These are phyloP conservation scores for Cladophialophora psammophila DNA, from an alignment of 2,329 filamentous ascomycete genomes.

Conservation along the genomic window DNA sequence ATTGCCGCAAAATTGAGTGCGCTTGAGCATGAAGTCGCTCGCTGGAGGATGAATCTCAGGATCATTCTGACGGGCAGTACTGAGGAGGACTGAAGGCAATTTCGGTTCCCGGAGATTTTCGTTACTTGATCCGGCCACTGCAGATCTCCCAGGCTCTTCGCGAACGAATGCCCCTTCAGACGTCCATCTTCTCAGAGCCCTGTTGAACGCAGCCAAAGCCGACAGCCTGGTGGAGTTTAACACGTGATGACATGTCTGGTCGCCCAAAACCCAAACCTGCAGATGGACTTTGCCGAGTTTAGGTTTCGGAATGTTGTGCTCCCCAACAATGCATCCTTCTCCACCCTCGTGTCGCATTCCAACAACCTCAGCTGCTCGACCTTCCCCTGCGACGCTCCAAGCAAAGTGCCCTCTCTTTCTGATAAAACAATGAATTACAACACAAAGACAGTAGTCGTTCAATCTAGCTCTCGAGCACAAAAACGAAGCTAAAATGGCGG, in stretches of 20 bases:
- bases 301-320: not conserved
- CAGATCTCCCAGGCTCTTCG: not conserved
- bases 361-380: not conserved
- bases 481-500: constrained; percentile 17
- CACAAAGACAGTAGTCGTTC: not conserved
- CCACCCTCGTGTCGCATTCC: not conserved
- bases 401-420: not conserved
- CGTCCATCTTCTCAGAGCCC: no score
- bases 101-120: not conserved
- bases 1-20: constrained; percentile 83
- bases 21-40: constrained; percentile 73
- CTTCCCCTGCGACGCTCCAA: not conserved
- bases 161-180: not conserved
- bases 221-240: constrained; percentile 3
- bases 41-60: constrained; percentile 74
- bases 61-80: constrained; percentile 73
- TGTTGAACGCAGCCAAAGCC: not conserved
- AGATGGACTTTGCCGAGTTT: constrained; percentile 15
- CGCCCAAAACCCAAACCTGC: constrained; percentile 8
- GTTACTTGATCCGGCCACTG: not conserved
- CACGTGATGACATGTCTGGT: constrained; percentile 15
- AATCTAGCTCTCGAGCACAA: constrained; percentile 1
- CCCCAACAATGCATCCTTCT: constrained; percentile 12
- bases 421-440: not conserved
- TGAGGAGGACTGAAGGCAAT: constrained; percentile 28